Percentiles rank a stretch among this genome's conserved stretches.
phyloP scores from a whole-genome alignment of 2,329 filamentous ascomycete species.

The Rugonectria rugulosa region DNA sequence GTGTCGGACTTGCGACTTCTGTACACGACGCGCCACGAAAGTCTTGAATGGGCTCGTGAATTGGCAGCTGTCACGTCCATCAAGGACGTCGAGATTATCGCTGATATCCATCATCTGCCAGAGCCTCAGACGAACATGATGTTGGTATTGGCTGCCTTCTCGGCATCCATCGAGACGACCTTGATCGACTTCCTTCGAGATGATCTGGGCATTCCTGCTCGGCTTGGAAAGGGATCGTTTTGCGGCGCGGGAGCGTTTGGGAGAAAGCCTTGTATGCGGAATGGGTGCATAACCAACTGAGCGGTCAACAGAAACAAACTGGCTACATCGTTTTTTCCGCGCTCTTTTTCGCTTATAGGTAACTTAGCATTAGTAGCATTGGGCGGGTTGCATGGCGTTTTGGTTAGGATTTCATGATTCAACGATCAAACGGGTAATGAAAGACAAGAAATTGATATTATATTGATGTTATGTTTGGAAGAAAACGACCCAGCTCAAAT shows the following conservation, averaged over 20 bases:
- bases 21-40: conserved; percentile 54
- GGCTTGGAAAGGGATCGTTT: conserved; percentile 33
- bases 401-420: conserved; percentile 15
- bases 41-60: conserved; percentile 65
- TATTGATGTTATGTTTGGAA: not conserved
- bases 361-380: conserved; percentile 5
- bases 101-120: conserved; percentile 62
- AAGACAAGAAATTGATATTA: not conserved
- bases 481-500: not conserved
- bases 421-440: conserved; percentile 12
- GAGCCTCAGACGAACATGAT: conserved; percentile 60
- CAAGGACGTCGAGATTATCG: conserved; percentile 57
- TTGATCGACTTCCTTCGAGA: conserved; percentile 60
- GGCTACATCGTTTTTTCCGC: not conserved
- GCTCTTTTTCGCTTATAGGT: not conserved
- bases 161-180: conserved; percentile 63
- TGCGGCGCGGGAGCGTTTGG: conserved; percentile 36
- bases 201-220: conserved; percentile 38
- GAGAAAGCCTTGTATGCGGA: conserved; percentile 32
- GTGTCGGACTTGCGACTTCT: conserved; percentile 57
- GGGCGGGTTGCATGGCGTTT: conserved; percentile 7
- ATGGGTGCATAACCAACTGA: conserved; percentile 33
- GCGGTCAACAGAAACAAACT: not conserved
- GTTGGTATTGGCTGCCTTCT: conserved; percentile 67
- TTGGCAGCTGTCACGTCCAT: conserved; percentile 59